Evolutionary conservation across 139 green algal species (phyloP), one percentile per base, ranked within the genome.

Genomic region (Dunaliella primolecta): DNA sequence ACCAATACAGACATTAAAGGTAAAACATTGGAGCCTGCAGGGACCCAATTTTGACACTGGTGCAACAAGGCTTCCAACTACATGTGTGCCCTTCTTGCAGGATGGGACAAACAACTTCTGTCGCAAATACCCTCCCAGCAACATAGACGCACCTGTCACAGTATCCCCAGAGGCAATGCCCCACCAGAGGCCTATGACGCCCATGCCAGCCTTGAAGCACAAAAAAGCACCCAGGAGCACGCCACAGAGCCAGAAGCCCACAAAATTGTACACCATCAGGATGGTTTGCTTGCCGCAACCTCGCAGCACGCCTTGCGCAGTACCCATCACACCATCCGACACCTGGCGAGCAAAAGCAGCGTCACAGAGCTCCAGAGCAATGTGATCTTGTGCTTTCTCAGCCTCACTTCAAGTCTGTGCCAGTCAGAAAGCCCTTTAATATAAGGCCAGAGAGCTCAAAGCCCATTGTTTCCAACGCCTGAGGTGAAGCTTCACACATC

Each of bases 191-290:
- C 88, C 88, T 2, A 35, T 11, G 2, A 91, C 25, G 29, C 88
- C 88, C 75, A 89, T 27, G 0, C 80, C 80, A 46, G 83, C 85
- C 1, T 86, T 55, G 85, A 91, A 91, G 84, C 82, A 87, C 83
- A 91, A 83, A 36, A 89, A 37, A 80, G 84, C 87, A 36, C 87
- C 87, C 32, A 91, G 74, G 35, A 87, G 79, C 36, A 87, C 85
- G 33, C 87, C 87, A 38, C 81, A 88, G 11, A 86, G 27, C 87
- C 85, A 89, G 80, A 89, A 89, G 55, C 85, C 87, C 76, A 81
- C 29, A 38, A 88, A 76, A 71, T 86, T 88, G 82, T 83, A 88
- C 0, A 90, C n/a, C 34, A 87, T 86, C 27, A 87, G 85, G 29
- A 83, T 36, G 55, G 46, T 55, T 57, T 91, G 87, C 56, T 80